phyloP scores from a whole-genome alignment of 2,329 filamentous ascomycete genomes.

The Phyllosticta paracitricarpa region DNA sequence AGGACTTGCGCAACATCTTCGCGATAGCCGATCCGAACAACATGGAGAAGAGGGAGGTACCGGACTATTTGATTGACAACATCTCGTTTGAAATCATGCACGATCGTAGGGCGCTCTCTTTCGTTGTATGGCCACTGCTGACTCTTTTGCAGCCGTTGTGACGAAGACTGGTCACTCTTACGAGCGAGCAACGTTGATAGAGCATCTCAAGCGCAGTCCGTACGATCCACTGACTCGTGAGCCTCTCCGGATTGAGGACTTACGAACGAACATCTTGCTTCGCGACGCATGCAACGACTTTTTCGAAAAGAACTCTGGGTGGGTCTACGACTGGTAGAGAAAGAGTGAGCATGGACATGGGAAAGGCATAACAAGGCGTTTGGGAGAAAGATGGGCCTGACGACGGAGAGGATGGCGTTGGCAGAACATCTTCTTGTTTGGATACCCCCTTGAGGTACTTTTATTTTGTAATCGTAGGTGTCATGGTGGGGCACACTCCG shows the following conservation, averaged over 20 bases:
- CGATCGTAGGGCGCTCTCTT: slow-evolving; percentile 40
- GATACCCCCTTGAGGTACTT: not conserved
- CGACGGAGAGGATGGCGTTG: not conserved
- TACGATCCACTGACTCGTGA: slow-evolving; percentile 80
- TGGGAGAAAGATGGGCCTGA: not conserved
- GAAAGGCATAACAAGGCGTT: not conserved
- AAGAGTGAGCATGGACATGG: too few relatives aligned
- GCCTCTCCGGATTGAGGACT: slow-evolving; percentile 55
- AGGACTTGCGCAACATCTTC: slow-evolving; percentile 37
- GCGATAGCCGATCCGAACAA: slow-evolving; percentile 37
- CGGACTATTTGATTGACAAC: slow-evolving; percentile 68
- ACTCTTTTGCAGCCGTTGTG: slow-evolving; percentile 34
- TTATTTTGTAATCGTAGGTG: not conserved
- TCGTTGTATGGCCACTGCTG: slow-evolving; percentile 7
- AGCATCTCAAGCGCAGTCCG: slow-evolving; percentile 66
- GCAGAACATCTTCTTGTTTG: not conserved
- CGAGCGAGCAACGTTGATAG: slow-evolving; percentile 73
- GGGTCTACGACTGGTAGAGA: slow-evolving; percentile 76
- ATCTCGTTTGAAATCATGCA: slow-evolving; percentile 67
- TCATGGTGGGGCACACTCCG: not conserved
- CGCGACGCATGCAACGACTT: slow-evolving; percentile 80
- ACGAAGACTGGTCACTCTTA: slow-evolving; percentile 86
- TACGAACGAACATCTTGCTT: slow-evolving; percentile 73
- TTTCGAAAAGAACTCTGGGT: slow-evolving; percentile 66
- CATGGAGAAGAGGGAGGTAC: slow-evolving; percentile 45